Base-by-base conservation (phyloP, 139 green algal genomes). In the Volvox africanus region DNA sequence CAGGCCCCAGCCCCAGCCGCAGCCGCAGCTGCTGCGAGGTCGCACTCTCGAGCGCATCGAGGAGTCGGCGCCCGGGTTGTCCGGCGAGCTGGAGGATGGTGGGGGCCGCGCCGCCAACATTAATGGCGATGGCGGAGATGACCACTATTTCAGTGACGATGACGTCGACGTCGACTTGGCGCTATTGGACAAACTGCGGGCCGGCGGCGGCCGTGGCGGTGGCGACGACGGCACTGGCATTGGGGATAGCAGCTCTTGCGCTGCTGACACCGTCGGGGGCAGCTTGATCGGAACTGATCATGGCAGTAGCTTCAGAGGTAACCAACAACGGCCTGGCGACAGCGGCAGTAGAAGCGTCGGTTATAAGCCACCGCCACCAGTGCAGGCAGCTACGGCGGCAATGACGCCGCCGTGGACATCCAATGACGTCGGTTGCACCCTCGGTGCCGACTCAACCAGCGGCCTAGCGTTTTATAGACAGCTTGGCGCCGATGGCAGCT, bases 41-140 rank as follows among this genome's bases (percentile, higher is more conserved):
- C n/a, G 17, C 55, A 87, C 62, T 9, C 62, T 88, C 22, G 62
- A 78, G 20, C 82, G 61, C 2, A 88, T 88, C 14, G 62, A 88
- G 12, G 82, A 88, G 62, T 0, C 22, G 6, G 1, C 62, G 16
- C 3, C 81, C 1, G 28, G 36, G 36, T 16, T 21, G 78, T 11
- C 16, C 24, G 77, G 20, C 32, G 32, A 55, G 77, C 2, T 61
- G 3, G n/a, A n/a, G 20, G 30, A 50, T 28, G 24, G 20, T 44
- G 36, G n/a, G 22, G 44, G 24, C 80, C 28, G 80, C 61, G 81
- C 20, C 80, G 80, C 5, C 24, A 44, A 0, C 22, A 28, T 17
- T 18, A 44, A 71, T 14, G 80, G 50, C 24, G 50, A 26, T 11
- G 44, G 44, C 80, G 80, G 13, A 35, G 71, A 36, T 30, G 71